Evolutionary conservation across 306 rosid genomes (phyloP).

Genomic region (Parietaria judaica): DNA sequence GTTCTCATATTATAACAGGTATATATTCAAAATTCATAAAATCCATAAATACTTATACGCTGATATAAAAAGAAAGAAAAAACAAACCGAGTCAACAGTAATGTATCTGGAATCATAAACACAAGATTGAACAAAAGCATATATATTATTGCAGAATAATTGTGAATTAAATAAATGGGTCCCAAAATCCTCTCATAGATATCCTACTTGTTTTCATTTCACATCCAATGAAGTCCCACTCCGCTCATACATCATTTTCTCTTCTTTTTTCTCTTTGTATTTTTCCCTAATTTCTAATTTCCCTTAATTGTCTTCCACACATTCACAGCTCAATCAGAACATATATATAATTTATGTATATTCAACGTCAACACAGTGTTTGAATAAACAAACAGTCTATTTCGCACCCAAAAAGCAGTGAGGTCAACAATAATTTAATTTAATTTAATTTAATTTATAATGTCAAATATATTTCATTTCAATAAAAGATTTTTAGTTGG

Average conservation of each 20-base stretch:
- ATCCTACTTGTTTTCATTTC: slow-evolving; percentile 40
- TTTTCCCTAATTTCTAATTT: slow-evolving; percentile 38
- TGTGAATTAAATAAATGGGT: slow-evolving; percentile 19
- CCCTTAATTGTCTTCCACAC: slow-evolving; percentile 24
- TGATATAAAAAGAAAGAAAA: too few relatives aligned
- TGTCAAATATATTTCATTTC: neutral
- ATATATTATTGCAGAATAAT: too few relatives aligned
- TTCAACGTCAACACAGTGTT: neutral
- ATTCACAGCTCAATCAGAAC: neutral
- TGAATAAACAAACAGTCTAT: neutral
- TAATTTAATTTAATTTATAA: too few relatives aligned
- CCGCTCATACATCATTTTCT: slow-evolving; percentile 35
- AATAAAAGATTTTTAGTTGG: neutral
- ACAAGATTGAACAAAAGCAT: too few relatives aligned
- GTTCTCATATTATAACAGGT: too few relatives aligned
- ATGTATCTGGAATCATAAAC: too few relatives aligned
- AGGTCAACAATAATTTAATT: too few relatives aligned
- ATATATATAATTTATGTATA: neutral
- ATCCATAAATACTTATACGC: too few relatives aligned
- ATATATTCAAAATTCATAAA: too few relatives aligned
- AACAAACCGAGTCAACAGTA: too few relatives aligned
- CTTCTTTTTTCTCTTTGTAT: slow-evolving; percentile 35
- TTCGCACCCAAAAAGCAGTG: too few relatives aligned
- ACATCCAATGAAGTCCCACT: slow-evolving; percentile 30
- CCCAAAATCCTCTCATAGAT: slow-evolving; percentile 34